These are phyloP conservation scores for Trichoderma sp. DNA, from an alignment of 2,329 filamentous ascomycete species.

Conservation along the genomic window DNA sequence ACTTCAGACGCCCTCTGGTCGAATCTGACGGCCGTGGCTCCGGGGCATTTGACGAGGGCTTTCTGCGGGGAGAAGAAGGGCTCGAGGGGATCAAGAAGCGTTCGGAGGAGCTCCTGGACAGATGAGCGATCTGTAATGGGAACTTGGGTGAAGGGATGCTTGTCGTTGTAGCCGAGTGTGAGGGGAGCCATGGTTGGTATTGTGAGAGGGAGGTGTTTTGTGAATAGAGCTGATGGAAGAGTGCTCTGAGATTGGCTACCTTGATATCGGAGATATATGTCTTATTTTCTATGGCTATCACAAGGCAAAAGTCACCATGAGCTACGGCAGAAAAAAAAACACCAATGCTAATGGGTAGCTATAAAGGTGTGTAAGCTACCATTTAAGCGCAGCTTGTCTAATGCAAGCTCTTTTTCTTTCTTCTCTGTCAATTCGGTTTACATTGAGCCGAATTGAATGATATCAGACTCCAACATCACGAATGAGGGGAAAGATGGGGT, in stretches of 20 bases:
- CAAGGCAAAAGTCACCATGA: neutral
- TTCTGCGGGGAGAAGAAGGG: constrained; percentile 63
- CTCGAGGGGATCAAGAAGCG: constrained; percentile 71
- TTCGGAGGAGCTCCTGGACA: constrained; percentile 60
- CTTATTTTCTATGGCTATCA: neutral
- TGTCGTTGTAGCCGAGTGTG: constrained; percentile 54
- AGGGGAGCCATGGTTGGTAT: constrained; percentile 28
- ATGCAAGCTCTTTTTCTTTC: constrained; percentile 6
- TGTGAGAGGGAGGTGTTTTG: neutral
- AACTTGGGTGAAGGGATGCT: constrained; percentile 61
- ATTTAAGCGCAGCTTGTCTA: neutral
- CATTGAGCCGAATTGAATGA: constrained; percentile 26
- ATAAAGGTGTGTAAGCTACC: neutral
- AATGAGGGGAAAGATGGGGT: constrained; percentile 26
- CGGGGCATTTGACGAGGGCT: constrained; percentile 53
- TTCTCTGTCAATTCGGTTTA: neutral
- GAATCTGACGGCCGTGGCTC: constrained; percentile 74
- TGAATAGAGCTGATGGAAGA: neutral
- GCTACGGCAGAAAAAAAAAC: neutral
- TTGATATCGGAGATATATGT: neutral
- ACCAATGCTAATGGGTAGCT: neutral
- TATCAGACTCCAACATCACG: constrained; percentile 22
- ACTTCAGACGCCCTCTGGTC: constrained; percentile 78
- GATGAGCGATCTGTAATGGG: constrained; percentile 50
- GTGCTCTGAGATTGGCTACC: neutral